Evolutionary conservation across 345 rosid species (phyloP), one percentile per base, ranked within the genome.

Genomic region (Reutealis trisperma): DNA sequence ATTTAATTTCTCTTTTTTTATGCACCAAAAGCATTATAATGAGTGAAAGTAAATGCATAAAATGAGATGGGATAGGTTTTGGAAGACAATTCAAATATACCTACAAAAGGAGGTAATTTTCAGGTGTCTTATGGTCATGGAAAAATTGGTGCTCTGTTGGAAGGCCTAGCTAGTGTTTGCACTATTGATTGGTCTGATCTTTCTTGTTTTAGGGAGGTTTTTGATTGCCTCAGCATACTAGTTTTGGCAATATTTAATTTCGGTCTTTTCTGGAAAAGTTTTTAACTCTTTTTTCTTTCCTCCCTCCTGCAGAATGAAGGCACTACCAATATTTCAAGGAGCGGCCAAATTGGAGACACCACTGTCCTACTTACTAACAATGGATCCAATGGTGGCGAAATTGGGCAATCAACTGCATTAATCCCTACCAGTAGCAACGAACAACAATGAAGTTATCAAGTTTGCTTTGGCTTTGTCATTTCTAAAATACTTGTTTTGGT

Each of bases 271-370:
- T 10, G 3, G 6, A n/a, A 7, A n/a, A 51, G n/a, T 22, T 6
- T 34, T 59, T 22, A 49, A 25, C 5, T 8, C n/a, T 22, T 47
- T 14, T 0, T 25, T 51, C 68, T 37, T 37, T 37, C 5, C 6
- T 37, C 41, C 15, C 15, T 51, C 45, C 66, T 30, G 22, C 80
- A 82, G 87, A 84, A 80, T 1, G 83, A 77, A 79, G 84, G 60
- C 49, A 37, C 12, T 25, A 32, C 15, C 44, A 60, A 77, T 5
- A 25, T 73, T 72, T 51, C 73, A 1, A 78, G 66, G 45, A 77
- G 67, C 8, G 74, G 41, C 5, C 61, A 69, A 73, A 67, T 19
- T 47, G 80, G 78, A 45, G 70, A 64, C 32, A 13, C 75, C 27
- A 63, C 15, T 63, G 73, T 78, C 37, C 62, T 73, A 44, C 70